Evolutionary conservation across 306 rosid genomes (phyloP).

Genomic region (Luffa acutangula): DNA sequence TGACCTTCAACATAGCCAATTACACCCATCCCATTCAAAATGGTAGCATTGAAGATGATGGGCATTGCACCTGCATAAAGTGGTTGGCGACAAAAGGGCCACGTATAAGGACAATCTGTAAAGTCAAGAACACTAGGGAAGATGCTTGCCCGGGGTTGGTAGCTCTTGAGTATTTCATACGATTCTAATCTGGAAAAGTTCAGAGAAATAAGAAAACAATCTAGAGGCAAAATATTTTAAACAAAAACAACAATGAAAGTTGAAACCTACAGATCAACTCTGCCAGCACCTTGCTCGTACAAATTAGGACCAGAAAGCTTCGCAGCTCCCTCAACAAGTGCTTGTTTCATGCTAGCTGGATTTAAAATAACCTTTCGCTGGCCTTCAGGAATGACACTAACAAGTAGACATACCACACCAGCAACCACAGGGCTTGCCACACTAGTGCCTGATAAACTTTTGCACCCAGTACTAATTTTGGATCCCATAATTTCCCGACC

Average conservation of each 20-base stretch:
- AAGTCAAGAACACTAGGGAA: constrained; percentile 84
- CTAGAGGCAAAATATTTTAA: constrained; percentile 8
- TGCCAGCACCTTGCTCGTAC: constrained; percentile 98
- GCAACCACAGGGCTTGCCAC: constrained; percentile 99
- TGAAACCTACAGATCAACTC: constrained; percentile 81
- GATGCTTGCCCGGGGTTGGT: constrained; percentile 83
- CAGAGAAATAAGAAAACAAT: background rate
- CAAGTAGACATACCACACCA: constrained; percentile 93
- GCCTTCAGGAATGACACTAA: constrained; percentile 74
- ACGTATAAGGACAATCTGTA: constrained; percentile 82
- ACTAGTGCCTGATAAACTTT: constrained; percentile 95
- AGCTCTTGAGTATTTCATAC: constrained; percentile 76
- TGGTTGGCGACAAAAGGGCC: constrained; percentile 99
- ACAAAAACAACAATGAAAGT: background rate
- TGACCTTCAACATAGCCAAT: constrained; percentile 71
- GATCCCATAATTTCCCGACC: constrained; percentile 99
- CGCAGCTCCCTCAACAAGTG: constrained; percentile 94
- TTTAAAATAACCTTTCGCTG: constrained; percentile 57
- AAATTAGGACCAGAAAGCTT: constrained; percentile 81
- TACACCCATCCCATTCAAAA: constrained; percentile 97
- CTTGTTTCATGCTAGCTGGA: constrained; percentile 99
- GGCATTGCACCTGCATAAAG: constrained; percentile 98
- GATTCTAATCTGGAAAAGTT: constrained; percentile 72
- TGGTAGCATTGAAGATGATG: constrained; percentile 85
- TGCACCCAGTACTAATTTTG: constrained; percentile 87